A percentile compares a stretch with the other conserved stretches of the same genome.
phyloP scores from a whole-genome alignment of 164 flowering plant genomes.

The Vitis labrusca region DNA sequence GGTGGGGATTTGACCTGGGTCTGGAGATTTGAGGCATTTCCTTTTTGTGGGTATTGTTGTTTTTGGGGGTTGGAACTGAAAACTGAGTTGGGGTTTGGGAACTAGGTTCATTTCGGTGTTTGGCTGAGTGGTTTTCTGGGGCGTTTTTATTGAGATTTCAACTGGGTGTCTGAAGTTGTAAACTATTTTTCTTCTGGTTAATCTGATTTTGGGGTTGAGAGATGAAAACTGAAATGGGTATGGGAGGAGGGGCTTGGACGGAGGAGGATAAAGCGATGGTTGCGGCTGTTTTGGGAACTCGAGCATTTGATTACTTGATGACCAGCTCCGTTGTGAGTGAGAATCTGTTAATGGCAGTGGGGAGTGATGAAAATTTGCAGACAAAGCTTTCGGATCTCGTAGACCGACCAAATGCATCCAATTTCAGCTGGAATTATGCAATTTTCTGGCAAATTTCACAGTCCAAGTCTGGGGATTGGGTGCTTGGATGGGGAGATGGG shows the following conservation, averaged over 20 bases:
- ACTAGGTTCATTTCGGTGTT: no score
- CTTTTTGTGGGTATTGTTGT: constrained; percentile 5
- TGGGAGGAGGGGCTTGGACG: constrained; percentile 49
- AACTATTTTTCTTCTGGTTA: no score
- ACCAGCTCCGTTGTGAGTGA: constrained; percentile 54
- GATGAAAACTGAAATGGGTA: constrained; percentile 47
- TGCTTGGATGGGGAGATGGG: constrained; percentile 96
- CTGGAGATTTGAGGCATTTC: constrained; percentile 6
- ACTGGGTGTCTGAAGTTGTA: no score
- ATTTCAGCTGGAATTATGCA: constrained; percentile 87
- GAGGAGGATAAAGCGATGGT: constrained; percentile 73
- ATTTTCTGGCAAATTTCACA: constrained; percentile 89
- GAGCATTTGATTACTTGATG: constrained; percentile 70
- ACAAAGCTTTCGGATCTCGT: constrained; percentile 89
- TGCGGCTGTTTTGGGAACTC: constrained; percentile 59
- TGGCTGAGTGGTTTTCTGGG: background rate
- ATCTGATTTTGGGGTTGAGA: constrained; percentile 10
- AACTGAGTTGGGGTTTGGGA: no score
- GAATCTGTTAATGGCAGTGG: constrained; percentile 44
- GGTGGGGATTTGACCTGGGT: constrained; percentile 16
- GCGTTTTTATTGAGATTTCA: no score
- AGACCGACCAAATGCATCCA: constrained; percentile 56
- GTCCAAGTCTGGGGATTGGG: constrained; percentile 70
- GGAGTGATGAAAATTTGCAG: constrained; percentile 66
- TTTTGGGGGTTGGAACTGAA: background rate